These are phyloP conservation scores for Hypocrella siamensis DNA, from an alignment of 2,329 filamentous ascomycete species.

Conservation along the genomic window DNA sequence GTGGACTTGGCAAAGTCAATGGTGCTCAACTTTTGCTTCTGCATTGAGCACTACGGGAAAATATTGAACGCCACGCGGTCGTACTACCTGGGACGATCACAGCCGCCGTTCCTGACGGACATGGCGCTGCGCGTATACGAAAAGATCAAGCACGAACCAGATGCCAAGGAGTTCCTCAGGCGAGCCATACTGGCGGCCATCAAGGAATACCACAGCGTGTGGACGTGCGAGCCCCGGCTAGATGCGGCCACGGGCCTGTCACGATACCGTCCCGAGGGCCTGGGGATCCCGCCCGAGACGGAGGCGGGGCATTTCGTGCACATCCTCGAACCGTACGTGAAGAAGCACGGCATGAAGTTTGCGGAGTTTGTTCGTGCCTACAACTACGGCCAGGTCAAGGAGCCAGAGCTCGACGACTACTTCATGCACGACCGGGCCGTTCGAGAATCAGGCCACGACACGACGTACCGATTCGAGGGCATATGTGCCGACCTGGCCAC, in stretches of 20 bases:
- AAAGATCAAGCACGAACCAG: slow-evolving; percentile 74
- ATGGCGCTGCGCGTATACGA: slow-evolving; percentile 93
- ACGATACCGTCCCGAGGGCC: slow-evolving; percentile 67
- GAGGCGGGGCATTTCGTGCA: slow-evolving; percentile 79
- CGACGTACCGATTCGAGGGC: slow-evolving; percentile 80
- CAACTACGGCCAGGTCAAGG: slow-evolving; percentile 58
- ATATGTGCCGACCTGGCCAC: slow-evolving; percentile 81
- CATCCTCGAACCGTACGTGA: slow-evolving; percentile 62
- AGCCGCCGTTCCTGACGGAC: slow-evolving; percentile 93
- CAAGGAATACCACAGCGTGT: slow-evolving; percentile 89
- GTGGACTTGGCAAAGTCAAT: slow-evolving; percentile 83
- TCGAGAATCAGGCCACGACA: slow-evolving; percentile 92
- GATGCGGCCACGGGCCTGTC: slow-evolving; percentile 69
- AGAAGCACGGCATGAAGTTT: slow-evolving; percentile 73
- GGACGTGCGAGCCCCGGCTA: slow-evolving; percentile 63
- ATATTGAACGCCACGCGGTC: slow-evolving; percentile 93
- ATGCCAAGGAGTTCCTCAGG: slow-evolving; percentile 65
- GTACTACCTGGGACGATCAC: slow-evolving; percentile 87
- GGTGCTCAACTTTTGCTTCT: slow-evolving; percentile 95
- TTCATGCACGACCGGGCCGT: slow-evolving; percentile 93
- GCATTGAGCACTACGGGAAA: slow-evolving; percentile 96
- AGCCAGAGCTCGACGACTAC: slow-evolving; percentile 87
- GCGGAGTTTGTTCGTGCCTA: slow-evolving; percentile 78
- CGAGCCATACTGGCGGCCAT: slow-evolving; percentile 77
- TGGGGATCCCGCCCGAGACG: slow-evolving; percentile 82